phyloP scores from a whole-genome alignment of 2,329 filamentous ascomycete genomes.

The Lecanicillium sp. region DNA sequence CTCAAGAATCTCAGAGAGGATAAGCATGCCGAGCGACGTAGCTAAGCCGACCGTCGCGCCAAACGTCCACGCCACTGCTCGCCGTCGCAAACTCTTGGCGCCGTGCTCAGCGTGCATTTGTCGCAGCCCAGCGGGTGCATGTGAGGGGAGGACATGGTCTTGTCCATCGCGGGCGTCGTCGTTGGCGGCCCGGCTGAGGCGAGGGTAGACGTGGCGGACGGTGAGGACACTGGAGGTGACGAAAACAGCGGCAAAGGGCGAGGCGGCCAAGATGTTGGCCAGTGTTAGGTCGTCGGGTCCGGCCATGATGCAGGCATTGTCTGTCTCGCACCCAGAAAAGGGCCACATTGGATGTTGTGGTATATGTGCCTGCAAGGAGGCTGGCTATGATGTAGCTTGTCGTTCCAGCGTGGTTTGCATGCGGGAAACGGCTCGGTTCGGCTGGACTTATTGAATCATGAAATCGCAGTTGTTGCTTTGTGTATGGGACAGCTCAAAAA shows the following conservation, averaged over 20 bases:
- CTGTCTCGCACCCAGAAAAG: conserved; percentile 45
- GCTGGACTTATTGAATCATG: no score
- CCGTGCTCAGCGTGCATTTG: conserved; percentile 52
- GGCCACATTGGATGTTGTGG: conserved; percentile 25
- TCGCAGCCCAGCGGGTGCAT: conserved; percentile 50
- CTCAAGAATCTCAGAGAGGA: conserved; percentile 77
- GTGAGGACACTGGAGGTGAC: conserved; percentile 52
- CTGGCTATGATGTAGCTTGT: no score
- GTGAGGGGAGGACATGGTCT: conserved; percentile 52
- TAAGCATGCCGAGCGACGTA: conserved; percentile 68
- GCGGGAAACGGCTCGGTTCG: no score
- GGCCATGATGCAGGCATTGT: conserved; percentile 46
- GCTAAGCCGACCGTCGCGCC: conserved; percentile 70
- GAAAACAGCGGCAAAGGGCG: conserved; percentile 67
- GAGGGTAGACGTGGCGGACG: conserved; percentile 61
- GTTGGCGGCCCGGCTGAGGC: conserved; percentile 49
- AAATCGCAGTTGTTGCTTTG: no score
- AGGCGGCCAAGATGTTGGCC: conserved; percentile 48
- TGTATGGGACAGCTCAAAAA: no score
- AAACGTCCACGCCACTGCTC: conserved; percentile 57
- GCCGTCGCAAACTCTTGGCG: conserved; percentile 39
- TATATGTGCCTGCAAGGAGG: no score
- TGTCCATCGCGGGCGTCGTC: conserved; percentile 42
- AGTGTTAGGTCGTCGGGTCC: conserved; percentile 31
- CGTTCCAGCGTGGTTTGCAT: no score